These are phyloP conservation scores for Zygnema circumcarinatum DNA, from an alignment of 139 green algal genomes.

Conservation along the genomic window DNA sequence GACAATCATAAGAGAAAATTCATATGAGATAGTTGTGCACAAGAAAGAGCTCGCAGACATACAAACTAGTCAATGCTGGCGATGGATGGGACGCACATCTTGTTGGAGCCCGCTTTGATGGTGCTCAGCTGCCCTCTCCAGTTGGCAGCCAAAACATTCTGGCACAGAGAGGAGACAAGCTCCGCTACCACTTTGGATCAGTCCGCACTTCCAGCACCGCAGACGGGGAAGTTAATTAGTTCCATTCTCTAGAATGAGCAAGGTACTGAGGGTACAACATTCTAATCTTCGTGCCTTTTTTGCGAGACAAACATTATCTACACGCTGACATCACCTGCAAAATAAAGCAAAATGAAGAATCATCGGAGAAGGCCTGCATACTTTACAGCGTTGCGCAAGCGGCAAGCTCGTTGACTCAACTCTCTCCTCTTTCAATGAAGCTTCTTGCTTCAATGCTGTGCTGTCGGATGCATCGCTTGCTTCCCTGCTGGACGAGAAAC, in stretches of 20 bases:
- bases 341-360: neutral
- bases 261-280: no score
- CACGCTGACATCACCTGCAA: neutral
- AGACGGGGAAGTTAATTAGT: neutral
- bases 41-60: no score
- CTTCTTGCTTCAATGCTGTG: neutral
- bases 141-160: slow-evolving; percentile 13
- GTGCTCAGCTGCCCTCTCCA: slow-evolving; percentile 22
- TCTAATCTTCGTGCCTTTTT: no score
- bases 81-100: no score
- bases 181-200: neutral
- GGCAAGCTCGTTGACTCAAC: neutral
- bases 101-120: neutral
- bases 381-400: neutral
- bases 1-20: no score
- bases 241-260: no score
- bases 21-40: no score
- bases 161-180: neutral
- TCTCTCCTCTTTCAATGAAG: neutral
- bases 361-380: neutral
- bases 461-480: no score
- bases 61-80: no score
- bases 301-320: neutral
- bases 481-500: neutral
- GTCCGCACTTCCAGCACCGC: neutral